Evolutionary conservation across 805 yeast genomes (phyloP), one percentile per base, ranked within the genome.

Genomic region (Myxozyma lipomycoides): DNA sequence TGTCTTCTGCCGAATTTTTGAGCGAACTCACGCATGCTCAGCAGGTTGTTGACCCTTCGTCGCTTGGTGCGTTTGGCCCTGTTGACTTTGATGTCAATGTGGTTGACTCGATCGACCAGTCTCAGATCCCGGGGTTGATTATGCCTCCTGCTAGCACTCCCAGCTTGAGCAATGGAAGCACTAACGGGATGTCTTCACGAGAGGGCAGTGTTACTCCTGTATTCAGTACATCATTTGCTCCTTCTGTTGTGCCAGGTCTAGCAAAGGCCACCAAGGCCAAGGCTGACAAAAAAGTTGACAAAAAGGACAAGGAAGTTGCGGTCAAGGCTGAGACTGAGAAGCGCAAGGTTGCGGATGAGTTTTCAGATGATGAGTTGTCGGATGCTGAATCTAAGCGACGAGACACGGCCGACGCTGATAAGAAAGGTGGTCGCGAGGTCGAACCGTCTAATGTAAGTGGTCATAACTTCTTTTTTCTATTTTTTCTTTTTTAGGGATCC

Each of bases 281-380:
- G 36, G 18, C 35, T 10, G 22, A 26, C 41, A 26, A 10, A 43
- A 42, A 28, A 12, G n/a, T n/a, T n/a, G n/a, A n/a, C n/a, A n/a
- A n/a, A n/a, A n/a, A n/a, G n/a, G n/a, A 15, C 34, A 28, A 28
- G 10, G 34, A 15, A 10, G 45, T 6, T 9, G n/a, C 18, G 10
- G 9, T 17, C 10, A n/a, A 28, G 47, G 30, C 6, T 6, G 56
- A 52, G 17, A 10, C n/a, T 10, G 59, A 55, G 26, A 55, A 55
- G 53, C 56, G 59, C 22, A 55, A 55, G 38, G 32, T 48, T 17
- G 48, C 19, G 6, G 46, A 30, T n/a, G 55, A 55, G 19, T 4
- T 37, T 3, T 55, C 59, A 9, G 59, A 55, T 17, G 59, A 55
- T 17, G 59, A 55, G 2, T 28, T 55, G n/a, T 51, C 56, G n/a